Conservation (phyloP, 73 alveolate genomes). For the Paramecium sonneborni region DNA sequence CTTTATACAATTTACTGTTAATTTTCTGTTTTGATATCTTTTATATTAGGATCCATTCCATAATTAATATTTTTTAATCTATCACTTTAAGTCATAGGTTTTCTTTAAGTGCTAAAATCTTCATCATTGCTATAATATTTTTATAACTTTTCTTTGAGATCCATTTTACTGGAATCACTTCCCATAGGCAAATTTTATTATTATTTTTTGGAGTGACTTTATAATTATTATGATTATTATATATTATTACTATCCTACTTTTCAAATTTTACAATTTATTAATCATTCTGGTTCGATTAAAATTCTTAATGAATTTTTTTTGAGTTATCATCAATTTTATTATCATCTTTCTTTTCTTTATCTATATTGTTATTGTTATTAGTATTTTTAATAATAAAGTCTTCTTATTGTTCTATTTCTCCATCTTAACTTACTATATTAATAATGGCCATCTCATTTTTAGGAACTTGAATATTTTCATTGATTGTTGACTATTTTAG, state of each 20-base stretch:
- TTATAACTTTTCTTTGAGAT: neutral
- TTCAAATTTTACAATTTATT: neutral
- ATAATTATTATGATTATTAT: neutral
- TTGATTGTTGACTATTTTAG: neutral
- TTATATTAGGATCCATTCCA: neutral
- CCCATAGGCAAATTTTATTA: neutral
- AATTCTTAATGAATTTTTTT: neutral
- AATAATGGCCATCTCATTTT: neutral
- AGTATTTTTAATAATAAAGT: neutral
- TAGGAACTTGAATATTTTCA: neutral
- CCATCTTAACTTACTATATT: slow-evolving; percentile 15
- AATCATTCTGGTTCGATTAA: neutral
- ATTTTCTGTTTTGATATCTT: neutral
- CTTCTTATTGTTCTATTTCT: neutral
- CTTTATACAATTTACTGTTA: neutral
- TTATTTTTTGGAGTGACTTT: neutral
- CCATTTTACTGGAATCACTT: slow-evolving; percentile 3
- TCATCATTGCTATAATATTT: slow-evolving; percentile 20
- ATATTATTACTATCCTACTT: neutral
- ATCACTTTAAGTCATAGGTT: neutral
- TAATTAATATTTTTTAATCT: neutral
- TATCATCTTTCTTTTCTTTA: neutral
- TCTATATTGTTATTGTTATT: neutral
- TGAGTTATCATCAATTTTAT: neutral
- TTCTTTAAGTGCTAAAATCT: neutral